Conservation (phyloP, 2,329 filamentous ascomycete species). For the Monilinia aucupariae region DNA sequence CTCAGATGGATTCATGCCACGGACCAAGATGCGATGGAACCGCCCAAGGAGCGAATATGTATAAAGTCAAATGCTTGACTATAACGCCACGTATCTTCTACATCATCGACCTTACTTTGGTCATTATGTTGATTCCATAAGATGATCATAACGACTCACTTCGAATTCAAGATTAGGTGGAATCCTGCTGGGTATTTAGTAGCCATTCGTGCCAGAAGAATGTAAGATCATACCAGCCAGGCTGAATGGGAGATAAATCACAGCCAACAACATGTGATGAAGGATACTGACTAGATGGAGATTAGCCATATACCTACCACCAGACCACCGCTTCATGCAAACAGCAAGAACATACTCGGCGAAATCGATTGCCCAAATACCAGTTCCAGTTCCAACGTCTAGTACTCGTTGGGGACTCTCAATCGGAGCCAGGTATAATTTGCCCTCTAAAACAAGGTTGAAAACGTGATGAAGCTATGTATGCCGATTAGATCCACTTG, state of each 20-base stretch:
- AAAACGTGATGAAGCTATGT: constrained; percentile 14
- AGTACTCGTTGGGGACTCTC: constrained; percentile 12
- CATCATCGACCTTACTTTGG: constrained; percentile 30
- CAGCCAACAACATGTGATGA: constrained; percentile 26
- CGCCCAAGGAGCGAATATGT: constrained; percentile 17
- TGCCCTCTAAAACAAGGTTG: constrained; percentile 2
- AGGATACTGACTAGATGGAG: constrained; percentile 30
- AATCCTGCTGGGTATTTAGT: constrained; percentile 19
- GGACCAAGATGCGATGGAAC: constrained; percentile 37
- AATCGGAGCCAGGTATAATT: constrained; percentile 4
- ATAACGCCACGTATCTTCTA: constrained; percentile 32
- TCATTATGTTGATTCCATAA: not conserved
- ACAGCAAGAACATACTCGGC: constrained; percentile 24
- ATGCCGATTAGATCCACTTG: not conserved
- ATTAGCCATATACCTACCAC: not conserved
- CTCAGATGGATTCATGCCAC: constrained; percentile 21
- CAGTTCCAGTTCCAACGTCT: constrained; percentile 15
- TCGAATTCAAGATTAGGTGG: constrained; percentile 33
- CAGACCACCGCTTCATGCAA: constrained; percentile 19
- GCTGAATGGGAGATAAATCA: constrained; percentile 30
- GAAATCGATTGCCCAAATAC: constrained; percentile 16
- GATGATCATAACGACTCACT: constrained; percentile 12
- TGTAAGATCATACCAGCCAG: constrained; percentile 22
- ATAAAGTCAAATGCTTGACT: constrained; percentile 17
- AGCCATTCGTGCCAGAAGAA: not conserved